Evolutionary conservation across 305 asterid genomes (phyloP).

Genomic region (Solanum hybrid): DNA sequence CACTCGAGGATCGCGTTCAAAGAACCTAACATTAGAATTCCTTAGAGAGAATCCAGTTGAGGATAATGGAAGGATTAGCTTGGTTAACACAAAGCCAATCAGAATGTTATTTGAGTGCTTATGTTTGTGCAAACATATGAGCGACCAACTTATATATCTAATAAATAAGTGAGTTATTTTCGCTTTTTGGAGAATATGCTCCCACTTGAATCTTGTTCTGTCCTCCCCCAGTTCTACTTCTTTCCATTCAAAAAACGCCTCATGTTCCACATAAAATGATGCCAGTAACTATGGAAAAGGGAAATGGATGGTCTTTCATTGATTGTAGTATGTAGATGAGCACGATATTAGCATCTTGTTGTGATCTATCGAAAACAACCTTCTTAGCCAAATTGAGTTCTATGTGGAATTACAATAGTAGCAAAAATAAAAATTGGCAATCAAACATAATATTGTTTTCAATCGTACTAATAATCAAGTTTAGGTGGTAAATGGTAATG

Average conservation of each 20-base stretch:
- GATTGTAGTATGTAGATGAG: background rate
- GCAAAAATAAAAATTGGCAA: background rate
- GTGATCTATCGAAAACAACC: background rate
- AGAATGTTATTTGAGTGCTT: background rate
- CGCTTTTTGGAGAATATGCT: background rate
- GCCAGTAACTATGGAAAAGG: background rate
- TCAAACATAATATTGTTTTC: background rate
- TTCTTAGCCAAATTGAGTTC: background rate
- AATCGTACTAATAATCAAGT: background rate
- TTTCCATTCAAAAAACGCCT: background rate
- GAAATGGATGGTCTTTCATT: background rate
- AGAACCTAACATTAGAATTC: background rate
- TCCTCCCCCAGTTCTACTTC: background rate
- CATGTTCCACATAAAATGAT: background rate
- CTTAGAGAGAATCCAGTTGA: background rate
- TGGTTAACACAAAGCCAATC: background rate
- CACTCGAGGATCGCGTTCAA: background rate
- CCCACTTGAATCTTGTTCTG: background rate
- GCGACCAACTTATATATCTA: background rate
- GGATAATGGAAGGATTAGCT: background rate
- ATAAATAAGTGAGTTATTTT: background rate
- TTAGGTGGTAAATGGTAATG: background rate
- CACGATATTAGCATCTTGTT: too few species aligned
- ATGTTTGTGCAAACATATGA: background rate
- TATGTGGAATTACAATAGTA: background rate